Conservation (phyloP, 2,329 filamentous ascomycete genomes). For the Hawksworthiomyces lignivorus region DNA sequence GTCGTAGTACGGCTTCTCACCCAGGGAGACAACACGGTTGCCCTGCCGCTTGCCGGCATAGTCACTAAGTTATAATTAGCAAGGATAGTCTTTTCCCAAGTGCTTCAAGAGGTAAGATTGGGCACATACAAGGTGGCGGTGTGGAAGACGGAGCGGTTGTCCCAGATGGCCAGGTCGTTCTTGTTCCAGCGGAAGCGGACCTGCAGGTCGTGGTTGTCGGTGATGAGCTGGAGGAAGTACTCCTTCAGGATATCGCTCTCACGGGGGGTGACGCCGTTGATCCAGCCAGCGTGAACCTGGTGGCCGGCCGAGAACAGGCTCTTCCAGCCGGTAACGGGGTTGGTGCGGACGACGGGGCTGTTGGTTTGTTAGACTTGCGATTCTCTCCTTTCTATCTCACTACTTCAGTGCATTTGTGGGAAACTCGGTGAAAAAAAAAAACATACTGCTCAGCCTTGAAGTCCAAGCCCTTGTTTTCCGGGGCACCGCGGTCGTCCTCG, state of each 20-base stretch:
- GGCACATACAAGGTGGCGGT: constrained; percentile 20
- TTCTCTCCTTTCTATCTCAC: constrained; percentile 20
- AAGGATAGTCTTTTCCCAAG: too few species aligned
- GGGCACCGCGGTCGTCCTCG: constrained; percentile 19
- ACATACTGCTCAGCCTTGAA: constrained; percentile 26
- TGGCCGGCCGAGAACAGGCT: constrained; percentile 24
- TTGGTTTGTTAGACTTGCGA: constrained; percentile 8
- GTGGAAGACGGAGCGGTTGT: constrained; percentile 24
- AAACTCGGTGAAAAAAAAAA: too few species aligned
- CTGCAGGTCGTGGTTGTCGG: constrained; percentile 24
- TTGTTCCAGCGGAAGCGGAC: constrained; percentile 24
- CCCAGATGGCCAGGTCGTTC: constrained; percentile 23
- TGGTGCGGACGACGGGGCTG: constrained; percentile 21
- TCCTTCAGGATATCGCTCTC: constrained; percentile 22
- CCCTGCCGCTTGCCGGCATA: constrained; percentile 22
- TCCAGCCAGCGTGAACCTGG: constrained; percentile 21
- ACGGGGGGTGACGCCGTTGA: constrained; percentile 25
- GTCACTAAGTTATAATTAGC: constrained; percentile 14
- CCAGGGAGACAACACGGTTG: constrained; percentile 23
- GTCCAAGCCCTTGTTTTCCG: constrained; percentile 21
- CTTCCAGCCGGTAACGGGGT: constrained; percentile 26
- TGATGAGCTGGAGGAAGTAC: constrained; percentile 21
- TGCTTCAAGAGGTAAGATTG: neutral
- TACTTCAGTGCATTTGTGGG: too few species aligned
- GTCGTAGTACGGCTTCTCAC: constrained; percentile 24